phyloP scores from a whole-genome alignment of 768 basidiomycete genomes.

The Termitomyces sp. region DNA sequence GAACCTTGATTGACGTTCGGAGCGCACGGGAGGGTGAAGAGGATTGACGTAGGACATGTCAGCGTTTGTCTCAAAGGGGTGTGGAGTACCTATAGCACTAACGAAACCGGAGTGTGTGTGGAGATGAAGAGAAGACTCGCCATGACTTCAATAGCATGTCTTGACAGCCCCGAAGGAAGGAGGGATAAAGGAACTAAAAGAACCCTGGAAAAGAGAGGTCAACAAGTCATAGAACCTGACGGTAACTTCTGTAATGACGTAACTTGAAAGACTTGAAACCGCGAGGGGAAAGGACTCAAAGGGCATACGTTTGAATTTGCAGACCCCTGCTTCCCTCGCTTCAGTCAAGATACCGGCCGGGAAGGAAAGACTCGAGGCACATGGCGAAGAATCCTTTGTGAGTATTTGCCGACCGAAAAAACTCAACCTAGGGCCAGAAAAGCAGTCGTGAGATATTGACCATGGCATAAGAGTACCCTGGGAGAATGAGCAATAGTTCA shows the following conservation, averaged over 20 bases:
- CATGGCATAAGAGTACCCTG: too few species aligned
- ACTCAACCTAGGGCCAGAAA: neutral
- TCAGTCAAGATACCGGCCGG: neutral
- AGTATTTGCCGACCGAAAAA: neutral
- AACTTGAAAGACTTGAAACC: neutral
- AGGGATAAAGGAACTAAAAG: neutral
- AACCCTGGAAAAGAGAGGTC: neutral
- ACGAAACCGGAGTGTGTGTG: too few species aligned
- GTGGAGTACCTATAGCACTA: too few species aligned
- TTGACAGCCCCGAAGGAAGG: neutral
- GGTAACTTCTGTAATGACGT: neutral
- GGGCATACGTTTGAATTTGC: neutral
- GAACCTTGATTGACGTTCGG: neutral
- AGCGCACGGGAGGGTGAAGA: neutral
- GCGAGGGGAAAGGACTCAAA: neutral
- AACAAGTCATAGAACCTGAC: neutral
- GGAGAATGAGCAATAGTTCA: too few species aligned
- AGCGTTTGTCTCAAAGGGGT: too few species aligned
- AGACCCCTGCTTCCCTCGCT: neutral
- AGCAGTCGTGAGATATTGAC: too few species aligned
- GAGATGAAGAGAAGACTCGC: too few species aligned
- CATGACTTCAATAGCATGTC: too few species aligned
- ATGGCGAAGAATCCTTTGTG: neutral
- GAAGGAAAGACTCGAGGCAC: neutral
- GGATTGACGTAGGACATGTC: too few species aligned